Percentiles rank a stretch among this genome's conserved stretches.
phyloP scores from a whole-genome alignment of 78 protist species.

The Emiliania huxleyi region DNA sequence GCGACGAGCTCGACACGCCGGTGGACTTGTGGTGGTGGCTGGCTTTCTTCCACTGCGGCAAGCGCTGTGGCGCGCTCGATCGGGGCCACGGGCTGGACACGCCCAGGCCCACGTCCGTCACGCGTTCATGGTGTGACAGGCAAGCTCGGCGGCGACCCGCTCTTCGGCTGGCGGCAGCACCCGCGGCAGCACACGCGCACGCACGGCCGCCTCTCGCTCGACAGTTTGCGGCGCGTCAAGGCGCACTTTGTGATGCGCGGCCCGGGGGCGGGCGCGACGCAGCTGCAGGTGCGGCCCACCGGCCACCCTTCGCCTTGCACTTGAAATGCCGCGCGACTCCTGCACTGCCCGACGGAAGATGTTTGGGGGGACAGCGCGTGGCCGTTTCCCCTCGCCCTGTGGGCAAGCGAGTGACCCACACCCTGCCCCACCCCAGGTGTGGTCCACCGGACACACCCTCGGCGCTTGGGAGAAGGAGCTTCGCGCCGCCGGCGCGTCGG shows the following conservation, averaged over 20 bases:
- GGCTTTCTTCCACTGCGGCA: conserved; percentile 22
- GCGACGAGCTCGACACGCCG: conserved; percentile 25
- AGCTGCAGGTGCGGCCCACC: neutral
- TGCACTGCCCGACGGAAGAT: too few relatives aligned
- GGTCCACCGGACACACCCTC: too few relatives aligned
- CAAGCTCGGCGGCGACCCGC: neutral
- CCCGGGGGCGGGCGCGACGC: neutral
- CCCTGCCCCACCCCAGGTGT: too few relatives aligned
- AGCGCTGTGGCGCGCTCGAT: conserved; percentile 1
- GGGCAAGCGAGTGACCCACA: neutral
- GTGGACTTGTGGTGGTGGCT: conserved; percentile 44
- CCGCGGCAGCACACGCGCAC: conserved; percentile 52
- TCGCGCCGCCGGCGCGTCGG: too few relatives aligned
- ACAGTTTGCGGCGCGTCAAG: conserved; percentile 1
- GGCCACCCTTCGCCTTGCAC: neutral
- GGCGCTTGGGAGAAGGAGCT: too few relatives aligned
- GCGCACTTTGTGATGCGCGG: conserved; percentile 25
- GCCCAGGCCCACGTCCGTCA: neutral
- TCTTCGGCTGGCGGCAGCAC: conserved; percentile 47
- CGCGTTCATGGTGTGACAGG: neutral
- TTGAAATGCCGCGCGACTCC: neutral
- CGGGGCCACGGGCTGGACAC: too few relatives aligned
- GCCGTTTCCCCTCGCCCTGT: neutral
- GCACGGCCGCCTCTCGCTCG: conserved; percentile 43
- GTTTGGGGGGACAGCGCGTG: neutral